Conservation (phyloP, 2,329 filamentous ascomycete species). For the Torrubiella hemipterigena region DNA sequence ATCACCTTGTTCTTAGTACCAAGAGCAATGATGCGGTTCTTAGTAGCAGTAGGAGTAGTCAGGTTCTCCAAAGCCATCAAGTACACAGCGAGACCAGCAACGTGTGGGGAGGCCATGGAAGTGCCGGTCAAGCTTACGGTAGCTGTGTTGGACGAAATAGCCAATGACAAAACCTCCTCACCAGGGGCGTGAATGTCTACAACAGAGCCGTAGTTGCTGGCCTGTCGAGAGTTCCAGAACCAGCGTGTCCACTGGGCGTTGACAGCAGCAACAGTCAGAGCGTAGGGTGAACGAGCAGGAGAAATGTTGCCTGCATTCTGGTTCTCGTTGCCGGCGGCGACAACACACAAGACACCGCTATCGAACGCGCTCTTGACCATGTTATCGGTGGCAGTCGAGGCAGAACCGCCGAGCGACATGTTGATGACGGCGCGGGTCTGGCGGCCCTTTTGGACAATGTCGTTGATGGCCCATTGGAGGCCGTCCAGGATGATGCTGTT, state of each 20-base stretch:
- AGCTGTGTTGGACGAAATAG: conserved; percentile 29
- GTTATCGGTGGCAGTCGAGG: conserved; percentile 33
- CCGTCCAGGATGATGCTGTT: conserved; percentile 34
- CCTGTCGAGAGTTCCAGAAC: conserved; percentile 15
- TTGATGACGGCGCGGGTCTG: conserved; percentile 28
- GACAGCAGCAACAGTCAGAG: conserved; percentile 41
- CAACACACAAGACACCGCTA: conserved; percentile 36
- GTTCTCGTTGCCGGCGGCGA: conserved; percentile 41
- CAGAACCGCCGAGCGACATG: conserved; percentile 40
- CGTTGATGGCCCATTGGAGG: conserved; percentile 6
- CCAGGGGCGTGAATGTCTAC: conserved; percentile 43
- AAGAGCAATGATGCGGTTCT: background rate
- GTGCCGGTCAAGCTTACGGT: conserved; percentile 43
- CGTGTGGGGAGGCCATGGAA: conserved; percentile 52
- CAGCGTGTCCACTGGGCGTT: conserved; percentile 24
- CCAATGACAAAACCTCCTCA: conserved; percentile 31
- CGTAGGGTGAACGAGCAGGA: conserved; percentile 33
- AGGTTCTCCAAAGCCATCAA: conserved; percentile 28
- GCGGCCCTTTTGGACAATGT: conserved; percentile 11
- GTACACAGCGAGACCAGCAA: conserved; percentile 42
- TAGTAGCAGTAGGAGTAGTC: background rate
- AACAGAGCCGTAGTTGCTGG: conserved; percentile 33
- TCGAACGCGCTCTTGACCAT: conserved; percentile 33
- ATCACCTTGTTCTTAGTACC: background rate
- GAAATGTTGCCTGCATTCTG: conserved; percentile 25